phyloP scores from a whole-genome alignment of 306 rosid species.

The Ormosia emarginata region DNA sequence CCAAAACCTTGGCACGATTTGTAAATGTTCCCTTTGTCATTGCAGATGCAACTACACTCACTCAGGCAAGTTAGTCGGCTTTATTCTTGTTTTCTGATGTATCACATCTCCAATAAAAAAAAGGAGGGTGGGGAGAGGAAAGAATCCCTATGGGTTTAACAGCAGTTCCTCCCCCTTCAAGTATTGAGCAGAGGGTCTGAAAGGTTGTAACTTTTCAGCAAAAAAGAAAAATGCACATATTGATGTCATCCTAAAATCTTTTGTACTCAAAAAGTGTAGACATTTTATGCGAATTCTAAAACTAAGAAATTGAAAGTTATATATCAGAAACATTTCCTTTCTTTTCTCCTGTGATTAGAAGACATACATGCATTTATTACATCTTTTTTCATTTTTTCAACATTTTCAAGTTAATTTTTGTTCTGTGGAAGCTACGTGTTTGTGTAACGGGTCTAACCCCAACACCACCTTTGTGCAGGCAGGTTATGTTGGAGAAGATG shows the following conservation, averaged over 20 bases:
- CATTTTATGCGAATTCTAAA: not conserved
- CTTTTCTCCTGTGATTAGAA: not conserved
- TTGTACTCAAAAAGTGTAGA: not conserved
- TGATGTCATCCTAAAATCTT: constrained; percentile 6
- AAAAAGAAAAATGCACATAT: not conserved
- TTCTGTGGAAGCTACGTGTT: not conserved
- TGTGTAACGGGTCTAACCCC: constrained; percentile 13
- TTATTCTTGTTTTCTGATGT: constrained; percentile 19
- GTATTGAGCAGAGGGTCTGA: not conserved
- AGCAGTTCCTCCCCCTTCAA: not conserved
- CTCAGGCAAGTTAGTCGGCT: constrained; percentile 71
- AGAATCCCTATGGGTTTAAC: not conserved
- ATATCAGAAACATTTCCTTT: not conserved
- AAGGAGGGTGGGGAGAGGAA: not conserved
- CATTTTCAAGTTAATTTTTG: not conserved
- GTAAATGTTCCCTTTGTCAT: constrained; percentile 97
- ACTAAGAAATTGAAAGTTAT: not conserved
- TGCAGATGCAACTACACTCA: constrained; percentile 95
- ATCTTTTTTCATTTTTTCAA: not conserved
- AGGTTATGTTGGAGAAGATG: constrained; percentile 99
- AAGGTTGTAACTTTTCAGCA: not conserved
- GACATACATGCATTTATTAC: not conserved
- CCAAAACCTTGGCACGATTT: constrained; percentile 96
- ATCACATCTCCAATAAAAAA: not conserved
- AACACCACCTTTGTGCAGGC: constrained; percentile 58